Percentiles rank a stretch among this genome's conserved stretches.
These are phyloP conservation scores for Lactifluus pinguis DNA, from an alignment of 768 basidiomycete genomes.

Conservation along the genomic window DNA sequence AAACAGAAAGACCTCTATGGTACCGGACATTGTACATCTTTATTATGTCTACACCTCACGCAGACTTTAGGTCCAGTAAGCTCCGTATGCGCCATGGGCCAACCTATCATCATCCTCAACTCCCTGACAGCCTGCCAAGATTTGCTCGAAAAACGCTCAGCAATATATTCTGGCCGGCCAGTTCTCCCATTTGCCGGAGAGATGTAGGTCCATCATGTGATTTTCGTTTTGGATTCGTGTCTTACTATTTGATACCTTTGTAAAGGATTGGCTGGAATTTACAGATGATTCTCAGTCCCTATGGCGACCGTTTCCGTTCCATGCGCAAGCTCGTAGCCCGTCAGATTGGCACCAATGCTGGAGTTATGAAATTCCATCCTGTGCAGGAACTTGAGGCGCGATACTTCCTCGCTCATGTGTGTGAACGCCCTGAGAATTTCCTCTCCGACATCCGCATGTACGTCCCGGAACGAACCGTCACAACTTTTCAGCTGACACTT, in stretches of 20 bases:
- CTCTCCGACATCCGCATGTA: conserved; percentile 4
- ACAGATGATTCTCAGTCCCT: conserved; percentile 8
- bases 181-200: conserved; percentile 6
- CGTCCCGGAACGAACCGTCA: not conserved
- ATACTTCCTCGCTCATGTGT: not conserved
- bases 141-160: conserved; percentile 10
- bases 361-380: not conserved
- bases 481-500: not conserved
- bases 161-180: conserved; percentile 7
- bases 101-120: conserved; percentile 8
- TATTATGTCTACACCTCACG: not conserved
- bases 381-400: conserved; percentile 3
- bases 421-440: conserved; percentile 3
- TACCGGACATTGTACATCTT: not conserved
- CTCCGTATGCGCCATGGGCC: conserved; percentile 6
- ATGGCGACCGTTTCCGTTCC: conserved; percentile 5
- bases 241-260: not conserved
- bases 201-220: not conserved
- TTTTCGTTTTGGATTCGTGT: not conserved
- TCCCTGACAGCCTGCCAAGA: conserved; percentile 10
- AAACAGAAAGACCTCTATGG: conserved; percentile 6
- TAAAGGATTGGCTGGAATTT: conserved; percentile 9
- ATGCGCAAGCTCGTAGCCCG: conserved; percentile 10
- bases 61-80: conserved; percentile 2
- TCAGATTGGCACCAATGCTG: conserved; percentile 6